Evolutionary conservation across 2,329 filamentous ascomycete species (phyloP).

Genomic region (Aspergillus sp.): DNA sequence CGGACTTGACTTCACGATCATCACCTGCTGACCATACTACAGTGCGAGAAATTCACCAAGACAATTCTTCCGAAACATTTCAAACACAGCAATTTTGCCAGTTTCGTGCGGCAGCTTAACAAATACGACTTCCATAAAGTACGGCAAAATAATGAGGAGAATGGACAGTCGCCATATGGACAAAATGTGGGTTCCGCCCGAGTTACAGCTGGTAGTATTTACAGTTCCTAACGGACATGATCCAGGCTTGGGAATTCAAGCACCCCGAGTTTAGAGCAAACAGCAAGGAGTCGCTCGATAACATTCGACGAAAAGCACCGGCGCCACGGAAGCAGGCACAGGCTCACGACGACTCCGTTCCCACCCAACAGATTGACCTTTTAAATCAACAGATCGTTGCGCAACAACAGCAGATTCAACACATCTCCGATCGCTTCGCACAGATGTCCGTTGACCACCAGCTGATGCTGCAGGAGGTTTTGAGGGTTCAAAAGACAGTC

Average conservation of each 20-base stretch:
- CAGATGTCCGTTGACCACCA: slow-evolving; percentile 70
- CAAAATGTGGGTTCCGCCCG: slow-evolving; percentile 58
- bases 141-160: slow-evolving; percentile 84
- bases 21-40: slow-evolving; percentile 13
- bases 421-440: slow-evolving; percentile 78
- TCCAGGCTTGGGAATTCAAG: slow-evolving; percentile 90
- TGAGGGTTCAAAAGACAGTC: slow-evolving; percentile 68
- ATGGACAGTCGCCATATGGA: slow-evolving; percentile 76
- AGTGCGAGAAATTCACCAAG: slow-evolving; percentile 99
- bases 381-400: slow-evolving; percentile 85
- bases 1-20: slow-evolving; percentile 8
- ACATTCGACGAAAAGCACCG: slow-evolving; percentile 92
- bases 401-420: slow-evolving; percentile 88
- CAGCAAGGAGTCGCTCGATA: slow-evolving; percentile 94
- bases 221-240: slow-evolving; percentile 12
- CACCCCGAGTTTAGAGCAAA: slow-evolving; percentile 95
- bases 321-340: slow-evolving; percentile 75
- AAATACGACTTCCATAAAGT: slow-evolving; percentile 99
- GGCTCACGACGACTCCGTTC: slow-evolving; percentile 70
- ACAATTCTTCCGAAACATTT: slow-evolving; percentile 96
- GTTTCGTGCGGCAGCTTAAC: slow-evolving; percentile 92
- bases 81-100: slow-evolving; percentile 98
- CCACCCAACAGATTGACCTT: slow-evolving; percentile 83
- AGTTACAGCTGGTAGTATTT: neutral
- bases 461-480: slow-evolving; percentile 63